Evolutionary conservation across 306 rosid species (phyloP).

Genomic region (Herpetospermum pedunculosum): DNA sequence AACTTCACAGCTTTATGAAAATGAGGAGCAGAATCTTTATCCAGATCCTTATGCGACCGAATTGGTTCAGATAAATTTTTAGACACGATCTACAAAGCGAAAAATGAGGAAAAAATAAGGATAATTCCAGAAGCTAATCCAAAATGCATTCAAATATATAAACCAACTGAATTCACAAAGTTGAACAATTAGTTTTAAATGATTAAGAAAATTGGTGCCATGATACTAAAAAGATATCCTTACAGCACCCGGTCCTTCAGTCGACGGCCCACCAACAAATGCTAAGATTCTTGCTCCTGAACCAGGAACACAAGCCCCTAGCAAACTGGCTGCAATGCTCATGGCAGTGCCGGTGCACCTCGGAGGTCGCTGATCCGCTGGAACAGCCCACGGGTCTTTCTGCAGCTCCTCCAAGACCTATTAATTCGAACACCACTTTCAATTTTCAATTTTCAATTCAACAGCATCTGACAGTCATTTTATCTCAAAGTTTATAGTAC

Average conservation of each 20-base stretch:
- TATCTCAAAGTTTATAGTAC: not conserved
- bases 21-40: conserved; percentile 83
- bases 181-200: not conserved
- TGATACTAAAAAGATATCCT: conserved; percentile 20
- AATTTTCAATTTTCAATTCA: conserved; percentile 1
- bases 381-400: conserved; percentile 89
- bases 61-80: conserved; percentile 84
- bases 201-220: not conserved
- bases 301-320: conserved; percentile 96
- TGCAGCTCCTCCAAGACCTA: conserved; percentile 92
- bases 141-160: not conserved
- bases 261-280: conserved; percentile 86
- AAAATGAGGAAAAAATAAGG: not conserved
- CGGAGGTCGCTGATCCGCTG: conserved; percentile 64
- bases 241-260: conserved; percentile 93
- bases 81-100: conserved; percentile 59
- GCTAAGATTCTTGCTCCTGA: conserved; percentile 92
- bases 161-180: not conserved
- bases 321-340: conserved; percentile 73
- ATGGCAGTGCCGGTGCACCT: conserved; percentile 89
- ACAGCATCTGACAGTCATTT: not conserved
- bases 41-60: conserved; percentile 98
- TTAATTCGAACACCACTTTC: not conserved
- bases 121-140: not conserved
- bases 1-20: conserved; percentile 86